Base-by-base conservation (phyloP, 768 basidiomycete genomes). In the Baorangia bicolor region DNA sequence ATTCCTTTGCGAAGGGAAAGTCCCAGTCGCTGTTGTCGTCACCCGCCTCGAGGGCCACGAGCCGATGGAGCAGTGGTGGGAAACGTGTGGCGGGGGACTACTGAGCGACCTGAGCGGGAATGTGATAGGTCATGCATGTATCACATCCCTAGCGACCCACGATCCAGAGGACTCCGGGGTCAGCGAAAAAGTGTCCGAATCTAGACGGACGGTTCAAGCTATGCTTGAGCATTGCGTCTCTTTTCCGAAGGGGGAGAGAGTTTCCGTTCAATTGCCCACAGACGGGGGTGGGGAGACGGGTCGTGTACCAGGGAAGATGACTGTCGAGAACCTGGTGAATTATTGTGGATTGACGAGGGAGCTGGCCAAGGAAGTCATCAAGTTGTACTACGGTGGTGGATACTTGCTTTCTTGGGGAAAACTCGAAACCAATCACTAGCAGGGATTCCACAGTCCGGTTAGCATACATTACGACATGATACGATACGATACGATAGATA, bases 11-110 rank as follows among this genome's bases (percentile, higher is more conserved):
- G 55, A 57, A 11, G 40, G 57, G 13, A 31, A 59, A 18, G 75
- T 76, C 1, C 73, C 75, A 0, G 65, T 70, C 21, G 64, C 71
- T 0, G 18, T 77, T 3, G 67, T 70, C 6, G 50, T 77, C 27
- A 75, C 72, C 2, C 64, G 71, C 30, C 62, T 77, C 8, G 75
- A 74, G 42, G 23, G 42, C 7, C n/a, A 48, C 18, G 10, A 25
- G 5, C 21, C 14, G 4, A 64, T 65, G 60, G 61, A 67, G 16
- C 20, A 35, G 20, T 70, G 69, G 68, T 69, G 68, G 66, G 34
- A 38, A 2, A 2, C n/a, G 16, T 48, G 66, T 20, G 35, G 52
- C 5, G 4, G 27, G 12, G 46, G 11, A 4, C 42, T 68, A 5
- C 9, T 37, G 14, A 8, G n/a, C 16, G 16, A 5, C 14, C 10